Conservation (phyloP, 2,329 filamentous ascomycete species). For the Arthrinium phaeospermum region DNA sequence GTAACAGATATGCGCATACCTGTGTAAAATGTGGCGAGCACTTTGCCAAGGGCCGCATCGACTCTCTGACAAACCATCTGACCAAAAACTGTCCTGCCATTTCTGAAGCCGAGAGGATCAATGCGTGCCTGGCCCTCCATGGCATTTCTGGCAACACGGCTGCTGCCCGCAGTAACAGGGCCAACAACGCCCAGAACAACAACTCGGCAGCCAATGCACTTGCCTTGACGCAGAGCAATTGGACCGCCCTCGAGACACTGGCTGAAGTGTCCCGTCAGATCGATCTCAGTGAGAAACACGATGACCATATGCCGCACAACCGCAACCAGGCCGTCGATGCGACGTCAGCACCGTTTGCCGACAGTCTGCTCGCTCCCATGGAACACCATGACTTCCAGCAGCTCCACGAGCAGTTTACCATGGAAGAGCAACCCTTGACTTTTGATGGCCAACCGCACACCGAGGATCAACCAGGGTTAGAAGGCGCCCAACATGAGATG, state of each 20-base stretch:
- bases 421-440: slow-evolving; percentile 60
- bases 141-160: slow-evolving; percentile 52
- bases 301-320: slow-evolving; percentile 49
- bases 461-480: slow-evolving; percentile 8
- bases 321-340: slow-evolving; percentile 36
- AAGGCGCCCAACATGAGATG: not conserved
- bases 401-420: slow-evolving; percentile 63
- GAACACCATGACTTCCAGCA: slow-evolving; percentile 39
- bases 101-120: slow-evolving; percentile 74
- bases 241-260: slow-evolving; percentile 83
- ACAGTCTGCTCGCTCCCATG: slow-evolving; percentile 22
- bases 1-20: slow-evolving; percentile 84
- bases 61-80: slow-evolving; percentile 80
- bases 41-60: slow-evolving; percentile 88
- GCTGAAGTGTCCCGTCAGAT: slow-evolving; percentile 87
- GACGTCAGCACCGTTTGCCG: slow-evolving; percentile 19
- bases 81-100: slow-evolving; percentile 87
- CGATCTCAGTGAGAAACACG: slow-evolving; percentile 67
- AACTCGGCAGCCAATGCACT: slow-evolving; percentile 22
- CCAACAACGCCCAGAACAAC: slow-evolving; percentile 4
- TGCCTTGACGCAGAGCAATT: slow-evolving; percentile 51
- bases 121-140: slow-evolving; percentile 74
- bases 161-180: slow-evolving; percentile 20
- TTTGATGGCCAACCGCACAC: slow-evolving; percentile 45
- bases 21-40: slow-evolving; percentile 74